Evolutionary conservation across 2,329 filamentous ascomycete species (phyloP), one percentile per base, ranked within the genome.

Genomic region (Colletotrichum gloeosporioides): DNA sequence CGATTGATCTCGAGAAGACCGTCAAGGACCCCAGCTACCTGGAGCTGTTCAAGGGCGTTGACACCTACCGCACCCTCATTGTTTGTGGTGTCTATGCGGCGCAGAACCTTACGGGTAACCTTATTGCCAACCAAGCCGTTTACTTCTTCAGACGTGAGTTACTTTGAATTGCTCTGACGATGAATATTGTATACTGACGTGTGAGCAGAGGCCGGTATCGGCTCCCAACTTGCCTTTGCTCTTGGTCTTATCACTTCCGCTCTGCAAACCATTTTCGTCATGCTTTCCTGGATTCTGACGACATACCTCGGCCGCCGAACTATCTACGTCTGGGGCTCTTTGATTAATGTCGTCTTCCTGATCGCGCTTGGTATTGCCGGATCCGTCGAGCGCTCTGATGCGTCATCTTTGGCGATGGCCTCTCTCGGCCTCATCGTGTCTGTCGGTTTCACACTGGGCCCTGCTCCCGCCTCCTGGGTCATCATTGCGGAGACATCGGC

Each of bases 401-500:
- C 88, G 8, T 80, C 90, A 61, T 87, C 82, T 67, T 84, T 89
- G 36, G 92, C 92, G 3, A 90, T 92, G 82, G 92, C 92, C 10
- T 90, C 89, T 9, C 85, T 94, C 29, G 92, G 92, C 78, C 85
- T 94, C 69, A 92, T 93, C 79, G 87, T 94, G 80, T 93, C 92
- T 32, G 90, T 94, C 72, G 83, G 93, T 36, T 94, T 93, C 85
- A 90, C 89, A 57, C 82, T 92, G 18, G 91, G 90, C 78, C 91
- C 91, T 31, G 92, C 91, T 3, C 92, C 92, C 63, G 90, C 90
- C 55, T 93, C 92, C 12, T 94, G 90, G 89, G 90, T 91, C 84
- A 92, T 93, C 78, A 93, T 94, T 63, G 91, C 90, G 79, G 92
- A 94, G 83, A 93, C 92, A 3, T 93, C 92, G 0, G 85, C 92